Conservation (phyloP, 306 rosid genomes). For the Cucumis cinereus region DNA sequence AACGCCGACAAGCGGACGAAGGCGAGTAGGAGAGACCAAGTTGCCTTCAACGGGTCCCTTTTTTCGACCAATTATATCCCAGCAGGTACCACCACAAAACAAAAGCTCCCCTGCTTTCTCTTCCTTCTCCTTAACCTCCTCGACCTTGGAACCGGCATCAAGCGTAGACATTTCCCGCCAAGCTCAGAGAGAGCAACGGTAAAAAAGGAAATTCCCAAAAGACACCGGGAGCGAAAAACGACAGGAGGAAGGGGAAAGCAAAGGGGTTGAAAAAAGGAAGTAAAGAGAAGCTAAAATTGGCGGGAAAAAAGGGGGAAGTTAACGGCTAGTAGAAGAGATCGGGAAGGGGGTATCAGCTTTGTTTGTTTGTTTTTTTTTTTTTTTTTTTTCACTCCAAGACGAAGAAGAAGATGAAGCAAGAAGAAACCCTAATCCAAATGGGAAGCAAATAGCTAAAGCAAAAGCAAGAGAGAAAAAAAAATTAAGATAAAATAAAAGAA, state of each 20-base stretch:
- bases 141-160: slow-evolving; percentile 26
- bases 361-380: too few species aligned
- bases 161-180: slow-evolving; percentile 25
- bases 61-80: slow-evolving; percentile 75
- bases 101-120: slow-evolving; percentile 67
- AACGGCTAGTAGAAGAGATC: slow-evolving; percentile 49
- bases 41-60: slow-evolving; percentile 67
- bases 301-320: slow-evolving; percentile 43
- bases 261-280: slow-evolving; percentile 23
- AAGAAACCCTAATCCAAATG: slow-evolving; percentile 69
- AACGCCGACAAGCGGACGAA: slow-evolving; percentile 70
- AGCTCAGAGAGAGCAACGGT: slow-evolving; percentile 39
- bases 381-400: slow-evolving; percentile 11
- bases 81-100: slow-evolving; percentile 85
- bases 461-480: neutral
- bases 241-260: slow-evolving; percentile 64
- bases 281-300: slow-evolving; percentile 28
- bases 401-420: slow-evolving; percentile 22
- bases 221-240: slow-evolving; percentile 5
- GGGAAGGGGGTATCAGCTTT: slow-evolving; percentile 10
- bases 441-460: slow-evolving; percentile 12
- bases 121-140: slow-evolving; percentile 22
- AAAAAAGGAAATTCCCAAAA: neutral
- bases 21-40: slow-evolving; percentile 53
- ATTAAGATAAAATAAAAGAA: neutral